A percentile compares a stretch with the other conserved stretches of the same genome.
These are phyloP conservation scores for Penstemon eatonii DNA, from an alignment of 257 asterid genomes.

Conservation along the genomic window DNA sequence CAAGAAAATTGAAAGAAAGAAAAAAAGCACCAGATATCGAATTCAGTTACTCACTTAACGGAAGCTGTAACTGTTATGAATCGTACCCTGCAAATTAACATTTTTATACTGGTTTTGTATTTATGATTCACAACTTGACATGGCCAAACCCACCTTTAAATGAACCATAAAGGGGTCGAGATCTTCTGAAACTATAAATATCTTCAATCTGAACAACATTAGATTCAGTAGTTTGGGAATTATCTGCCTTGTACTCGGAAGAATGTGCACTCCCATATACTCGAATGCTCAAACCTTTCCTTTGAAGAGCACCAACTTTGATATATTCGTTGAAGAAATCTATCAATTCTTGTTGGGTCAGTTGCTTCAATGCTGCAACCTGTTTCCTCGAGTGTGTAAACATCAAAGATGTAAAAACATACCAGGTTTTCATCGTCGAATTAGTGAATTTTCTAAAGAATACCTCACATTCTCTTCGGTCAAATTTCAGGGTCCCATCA, in stretches of 20 bases:
- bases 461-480: slow-evolving; percentile 90
- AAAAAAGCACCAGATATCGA: no score
- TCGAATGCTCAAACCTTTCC: slow-evolving; percentile 64
- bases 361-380: slow-evolving; percentile 75
- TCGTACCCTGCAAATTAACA: no score
- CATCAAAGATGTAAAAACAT: no score
- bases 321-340: slow-evolving; percentile 74
- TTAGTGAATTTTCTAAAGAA: background rate
- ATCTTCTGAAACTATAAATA: slow-evolving; percentile 71
- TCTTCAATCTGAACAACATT: slow-evolving; percentile 57
- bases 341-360: slow-evolving; percentile 66
- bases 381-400: slow-evolving; percentile 28
- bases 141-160: slow-evolving; percentile 68
- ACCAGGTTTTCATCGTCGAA: no score
- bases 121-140: slow-evolving; percentile 47
- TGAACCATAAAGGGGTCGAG: slow-evolving; percentile 82
- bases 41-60: no score
- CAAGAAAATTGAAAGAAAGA: no score
- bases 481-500: slow-evolving; percentile 87
- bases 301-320: slow-evolving; percentile 73
- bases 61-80: no score
- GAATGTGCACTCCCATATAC: slow-evolving; percentile 73
- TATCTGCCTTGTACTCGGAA: slow-evolving; percentile 60
- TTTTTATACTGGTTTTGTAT: no score
- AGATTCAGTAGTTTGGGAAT: slow-evolving; percentile 38